Evolutionary conservation across 352 stramenopile genomes (phyloP), one percentile per base, ranked within the genome.

Genomic region (Aphanomyces invadans): DNA sequence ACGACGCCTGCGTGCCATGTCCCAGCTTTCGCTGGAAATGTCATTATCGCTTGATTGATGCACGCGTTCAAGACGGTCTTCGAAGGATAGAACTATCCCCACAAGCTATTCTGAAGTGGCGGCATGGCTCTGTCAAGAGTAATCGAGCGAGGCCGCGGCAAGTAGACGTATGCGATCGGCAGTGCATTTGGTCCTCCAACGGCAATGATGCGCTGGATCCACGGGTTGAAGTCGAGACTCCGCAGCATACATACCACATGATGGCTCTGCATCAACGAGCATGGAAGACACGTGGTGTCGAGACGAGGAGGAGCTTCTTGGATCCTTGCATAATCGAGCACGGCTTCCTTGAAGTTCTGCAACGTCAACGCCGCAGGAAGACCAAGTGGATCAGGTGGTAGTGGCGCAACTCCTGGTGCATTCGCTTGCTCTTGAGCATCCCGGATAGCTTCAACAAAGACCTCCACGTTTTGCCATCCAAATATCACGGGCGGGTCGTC

Each of bases 21-120:
- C n/a, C n/a, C n/a, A n/a, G n/a, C n/a, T n/a, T n/a, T n/a, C n/a
- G n/a, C n/a, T n/a, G n/a, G n/a, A n/a, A n/a, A n/a, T n/a, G n/a
- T n/a, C n/a, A n/a, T n/a, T n/a, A n/a, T n/a, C n/a, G n/a, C n/a
- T n/a, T n/a, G n/a, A n/a, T n/a, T n/a, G n/a, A n/a, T n/a, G n/a
- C n/a, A n/a, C n/a, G n/a, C n/a, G n/a, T n/a, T n/a, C n/a, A n/a
- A n/a, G n/a, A n/a, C n/a, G n/a, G n/a, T n/a, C n/a, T n/a, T n/a
- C n/a, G n/a, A n/a, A n/a, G n/a, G 52, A 70, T 66, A 11, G 26
- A 51, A 23, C 38, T 65, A 52, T 31, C 31, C 56, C 32, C 56
- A 65, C 56, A 52, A 52, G 44, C 56, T 65, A 65, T 65, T 65
- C 56, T 10, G 56, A 55, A 65, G 54, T 12, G 53, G 33, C 26